Evolutionary conservation across 805 yeast species (phyloP).

Genomic region (Dipodascopsis tothii): DNA sequence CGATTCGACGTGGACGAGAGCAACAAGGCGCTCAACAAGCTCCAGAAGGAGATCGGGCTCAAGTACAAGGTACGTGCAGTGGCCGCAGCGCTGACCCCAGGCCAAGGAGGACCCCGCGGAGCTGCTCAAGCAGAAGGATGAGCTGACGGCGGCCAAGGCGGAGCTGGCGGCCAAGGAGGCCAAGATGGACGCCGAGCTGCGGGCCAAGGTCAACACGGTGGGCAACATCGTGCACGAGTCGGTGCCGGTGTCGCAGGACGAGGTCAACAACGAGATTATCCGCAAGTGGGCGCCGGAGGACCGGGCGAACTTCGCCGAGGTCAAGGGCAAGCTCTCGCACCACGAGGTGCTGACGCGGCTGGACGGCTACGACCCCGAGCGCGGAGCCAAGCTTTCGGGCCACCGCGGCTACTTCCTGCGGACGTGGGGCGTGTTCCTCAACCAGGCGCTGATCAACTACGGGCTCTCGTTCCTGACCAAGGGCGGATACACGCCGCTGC

Average conservation of each 20-base stretch:
- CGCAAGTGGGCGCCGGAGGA: slow-evolving; percentile 80
- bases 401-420: slow-evolving; percentile 97
- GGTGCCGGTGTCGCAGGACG: slow-evolving; percentile 80
- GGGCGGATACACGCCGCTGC: slow-evolving; percentile 79
- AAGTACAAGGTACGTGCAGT: slow-evolving; percentile 53
- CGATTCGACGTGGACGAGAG: slow-evolving; percentile 84
- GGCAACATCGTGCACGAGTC: slow-evolving; percentile 93
- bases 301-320: slow-evolving; percentile 42
- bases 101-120: slow-evolving; percentile 90
- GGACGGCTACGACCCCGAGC: slow-evolving; percentile 97
- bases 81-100: slow-evolving; percentile 18
- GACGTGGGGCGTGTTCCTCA: slow-evolving; percentile 90
- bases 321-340: slow-evolving; percentile 83
- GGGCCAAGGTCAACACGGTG: slow-evolving; percentile 74
- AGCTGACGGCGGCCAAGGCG: slow-evolving; percentile 61
- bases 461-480: slow-evolving; percentile 78
- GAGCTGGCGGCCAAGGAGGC: slow-evolving; percentile 60
- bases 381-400: slow-evolving; percentile 95
- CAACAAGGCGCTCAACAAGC: slow-evolving; percentile 79
- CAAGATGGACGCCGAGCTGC: slow-evolving; percentile 67
- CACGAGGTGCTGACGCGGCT: slow-evolving; percentile 90
- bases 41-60: slow-evolving; percentile 88
- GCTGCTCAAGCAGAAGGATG: slow-evolving; percentile 73
- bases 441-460: slow-evolving; percentile 95
- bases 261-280: slow-evolving; percentile 82